Evolutionary conservation across 176 grass and related monocot genomes (phyloP), one percentile per base, ranked within the genome.

Genomic region (Ampelocalamus luodianensis): DNA sequence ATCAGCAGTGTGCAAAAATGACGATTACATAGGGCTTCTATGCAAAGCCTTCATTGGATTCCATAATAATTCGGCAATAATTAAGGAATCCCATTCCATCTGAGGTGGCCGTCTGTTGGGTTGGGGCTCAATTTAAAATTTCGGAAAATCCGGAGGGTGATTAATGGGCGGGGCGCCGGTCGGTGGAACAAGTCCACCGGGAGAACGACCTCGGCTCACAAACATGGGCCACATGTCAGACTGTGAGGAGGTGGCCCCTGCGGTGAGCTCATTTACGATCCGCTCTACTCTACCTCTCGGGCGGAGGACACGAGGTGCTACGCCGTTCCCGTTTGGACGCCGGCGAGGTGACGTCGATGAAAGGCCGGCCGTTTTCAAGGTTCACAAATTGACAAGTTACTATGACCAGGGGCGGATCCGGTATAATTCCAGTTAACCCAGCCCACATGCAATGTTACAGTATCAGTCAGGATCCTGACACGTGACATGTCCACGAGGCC

Each of bases 1-100:
- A 55, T 54, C 51, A 54, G 14, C 48, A 51, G 15, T 17, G 0
- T 55, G 16, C 60, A 14, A 87, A 82, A 67, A 68, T 20, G 2
- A 10, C 1, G 13, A 60, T 59, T 64, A 15, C 32, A 5, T 14
- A 38, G 74, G 87, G 23, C 2, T 8, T 44, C 5, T 5, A 24
- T 20, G 74, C 18, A 72, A 83, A 88, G 1, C 8, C 15, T 10
- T 45, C 81, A 46, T 84, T 13, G 74, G 81, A 79, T 88, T 66
- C 87, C 81, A 4, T 72, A 84, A 83, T 82, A 83, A 83, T 83
- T 78, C 3, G 8, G 56, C 87, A 79, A 84, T 88, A 79, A 88
- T 84, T 56, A 79, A 63, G 26, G 73, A 60, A 79, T 88, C 40
- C 66, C 74, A 6, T 64, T 38, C 66, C 55, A 46, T 84, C 36